Conservation (phyloP, 106 monocot species). For the Hemerocallis citrina region DNA sequence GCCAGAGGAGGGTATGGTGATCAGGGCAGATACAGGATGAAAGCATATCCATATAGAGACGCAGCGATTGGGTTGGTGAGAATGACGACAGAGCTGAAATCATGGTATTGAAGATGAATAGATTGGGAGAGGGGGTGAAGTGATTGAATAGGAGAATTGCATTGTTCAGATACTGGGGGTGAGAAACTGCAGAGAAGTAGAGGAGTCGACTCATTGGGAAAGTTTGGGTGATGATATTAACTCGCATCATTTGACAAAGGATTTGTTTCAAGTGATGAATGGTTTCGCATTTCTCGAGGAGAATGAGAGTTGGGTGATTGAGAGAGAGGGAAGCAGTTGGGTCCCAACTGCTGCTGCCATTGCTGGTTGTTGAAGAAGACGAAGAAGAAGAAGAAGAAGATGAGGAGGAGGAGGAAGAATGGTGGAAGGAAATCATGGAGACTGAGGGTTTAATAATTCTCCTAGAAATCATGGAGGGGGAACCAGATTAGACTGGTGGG, state of each 20-base stretch:
- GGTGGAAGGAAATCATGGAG: background rate
- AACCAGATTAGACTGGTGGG: too few species aligned
- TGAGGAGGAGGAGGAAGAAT: background rate
- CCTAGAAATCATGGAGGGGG: background rate
- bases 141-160: conserved; percentile 48
- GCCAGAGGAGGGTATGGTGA: conserved; percentile 38
- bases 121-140: conserved; percentile 55
- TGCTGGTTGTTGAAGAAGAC: background rate
- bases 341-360: conserved; percentile 34
- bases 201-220: conserved; percentile 73
- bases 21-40: conserved; percentile 26
- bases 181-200: conserved; percentile 39
- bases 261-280: conserved; percentile 41
- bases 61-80: conserved; percentile 8
- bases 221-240: conserved; percentile 26
- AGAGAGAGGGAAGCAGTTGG: conserved; percentile 41
- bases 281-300: conserved; percentile 46
- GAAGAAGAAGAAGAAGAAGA: background rate
- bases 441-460: background rate
- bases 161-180: conserved; percentile 14
- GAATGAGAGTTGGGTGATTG: conserved; percentile 42
- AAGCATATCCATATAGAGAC: conserved; percentile 40
- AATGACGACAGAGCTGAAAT: conserved; percentile 39
- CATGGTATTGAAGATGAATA: conserved; percentile 61
- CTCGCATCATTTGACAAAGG: conserved; percentile 42